These are phyloP conservation scores for Nitzschia sp. DNA, from an alignment of 108 stramenopile genomes.

Conservation along the genomic window DNA sequence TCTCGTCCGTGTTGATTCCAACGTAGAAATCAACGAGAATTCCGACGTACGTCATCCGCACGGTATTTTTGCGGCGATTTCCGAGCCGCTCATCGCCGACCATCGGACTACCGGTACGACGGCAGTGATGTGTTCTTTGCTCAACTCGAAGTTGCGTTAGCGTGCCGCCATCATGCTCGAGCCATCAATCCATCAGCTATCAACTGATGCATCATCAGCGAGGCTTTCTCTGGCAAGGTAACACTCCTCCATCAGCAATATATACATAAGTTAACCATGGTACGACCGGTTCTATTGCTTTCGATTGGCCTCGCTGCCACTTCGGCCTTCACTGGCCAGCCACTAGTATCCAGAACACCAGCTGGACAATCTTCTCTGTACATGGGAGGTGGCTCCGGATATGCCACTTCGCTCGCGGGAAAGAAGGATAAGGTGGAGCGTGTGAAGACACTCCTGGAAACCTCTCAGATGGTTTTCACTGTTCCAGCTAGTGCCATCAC, in stretches of 20 bases:
- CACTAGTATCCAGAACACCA: conserved; percentile 6
- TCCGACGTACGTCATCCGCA: conserved; percentile 10
- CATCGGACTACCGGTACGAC: no score
- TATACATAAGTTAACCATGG: conserved; percentile 13
- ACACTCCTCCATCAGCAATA: neutral
- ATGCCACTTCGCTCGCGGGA: conserved; percentile 71
- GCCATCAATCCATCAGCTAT: neutral
- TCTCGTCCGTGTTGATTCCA: neutral
- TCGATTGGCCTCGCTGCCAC: conserved; percentile 20
- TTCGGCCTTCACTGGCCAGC: conserved; percentile 25
- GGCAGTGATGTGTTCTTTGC: no score
- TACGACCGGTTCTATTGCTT: conserved; percentile 8
- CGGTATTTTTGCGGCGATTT: neutral
- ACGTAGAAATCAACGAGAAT: neutral
- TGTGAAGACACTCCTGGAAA: conserved; percentile 73
- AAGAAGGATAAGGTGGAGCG: conserved; percentile 64
- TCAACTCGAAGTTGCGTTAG: no score
- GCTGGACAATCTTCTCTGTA: conserved; percentile 39
- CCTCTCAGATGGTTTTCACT: conserved; percentile 82
- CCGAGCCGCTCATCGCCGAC: neutral
- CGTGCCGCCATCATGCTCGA: no score
- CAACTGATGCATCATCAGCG: no score
- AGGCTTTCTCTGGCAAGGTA: no score
- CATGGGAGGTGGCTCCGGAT: conserved; percentile 77
- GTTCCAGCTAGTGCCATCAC: conserved; percentile 72